Conservation (phyloP, 2,329 filamentous ascomycete genomes). For the Fusarium chlamydosporum region DNA sequence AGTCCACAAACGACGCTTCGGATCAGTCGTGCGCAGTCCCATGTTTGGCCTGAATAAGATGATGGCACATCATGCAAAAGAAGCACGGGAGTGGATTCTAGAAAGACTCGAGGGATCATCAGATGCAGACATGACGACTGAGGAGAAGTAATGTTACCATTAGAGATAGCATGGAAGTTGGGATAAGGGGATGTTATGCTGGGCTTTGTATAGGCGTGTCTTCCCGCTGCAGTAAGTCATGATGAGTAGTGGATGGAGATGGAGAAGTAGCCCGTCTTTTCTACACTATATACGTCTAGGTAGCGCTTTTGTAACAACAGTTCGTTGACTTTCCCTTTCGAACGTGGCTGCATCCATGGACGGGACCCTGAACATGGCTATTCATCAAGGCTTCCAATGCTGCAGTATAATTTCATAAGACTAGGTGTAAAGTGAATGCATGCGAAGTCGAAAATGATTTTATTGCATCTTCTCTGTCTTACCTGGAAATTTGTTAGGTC, state of each 20-base stretch:
- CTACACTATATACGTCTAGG: conserved; percentile 17
- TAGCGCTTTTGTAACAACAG: not conserved
- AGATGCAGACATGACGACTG: conserved; percentile 64
- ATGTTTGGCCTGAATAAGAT: conserved; percentile 66
- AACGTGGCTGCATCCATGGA: not conserved
- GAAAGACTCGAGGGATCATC: conserved; percentile 55
- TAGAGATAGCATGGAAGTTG: not conserved
- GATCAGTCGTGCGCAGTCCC: conserved; percentile 68
- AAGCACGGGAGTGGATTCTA: conserved; percentile 67
- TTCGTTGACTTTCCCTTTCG: not conserved
- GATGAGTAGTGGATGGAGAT: conserved; percentile 2
- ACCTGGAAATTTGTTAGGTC: too few relatives aligned
- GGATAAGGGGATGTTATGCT: conserved; percentile 4
- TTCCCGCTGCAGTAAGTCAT: conserved; percentile 3
- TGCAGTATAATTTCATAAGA: too few relatives aligned
- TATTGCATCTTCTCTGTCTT: not conserved
- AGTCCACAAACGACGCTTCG: conserved; percentile 72
- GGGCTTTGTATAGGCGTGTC: not conserved
- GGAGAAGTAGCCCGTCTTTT: conserved; percentile 15
- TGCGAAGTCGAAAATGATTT: not conserved
- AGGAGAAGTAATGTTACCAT: conserved; percentile 57
- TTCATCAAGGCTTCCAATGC: not conserved
- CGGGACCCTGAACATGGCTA: not conserved
- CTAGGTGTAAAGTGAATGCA: too few relatives aligned
- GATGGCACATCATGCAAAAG: conserved; percentile 68